Conservation (phyloP, 495 filamentous ascomycete species). For the Oidiodendron maius region DNA sequence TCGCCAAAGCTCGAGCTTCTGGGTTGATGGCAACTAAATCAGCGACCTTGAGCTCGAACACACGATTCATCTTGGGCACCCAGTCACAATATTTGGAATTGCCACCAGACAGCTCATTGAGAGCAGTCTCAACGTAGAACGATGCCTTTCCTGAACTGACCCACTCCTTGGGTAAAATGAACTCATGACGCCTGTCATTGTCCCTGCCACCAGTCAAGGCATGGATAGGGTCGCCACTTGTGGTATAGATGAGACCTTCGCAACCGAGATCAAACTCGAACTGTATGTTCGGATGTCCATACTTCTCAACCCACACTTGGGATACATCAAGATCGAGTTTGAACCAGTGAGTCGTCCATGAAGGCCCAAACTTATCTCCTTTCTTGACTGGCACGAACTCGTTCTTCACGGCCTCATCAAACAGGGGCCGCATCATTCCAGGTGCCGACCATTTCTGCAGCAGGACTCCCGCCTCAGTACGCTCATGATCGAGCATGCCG, state of each 20-base stretch:
- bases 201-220: constrained; percentile 94
- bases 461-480: too few species aligned
- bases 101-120: constrained; percentile 98
- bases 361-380: constrained; percentile 91
- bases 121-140: constrained; percentile 97
- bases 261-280: constrained; percentile 93
- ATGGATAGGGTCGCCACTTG: constrained; percentile 83
- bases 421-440: too few species aligned
- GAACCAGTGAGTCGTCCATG: constrained; percentile 99
- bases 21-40: constrained; percentile 86
- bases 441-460: too few species aligned
- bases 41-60: constrained; percentile 70
- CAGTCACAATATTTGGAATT: constrained; percentile 81
- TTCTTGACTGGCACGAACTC: too few species aligned
- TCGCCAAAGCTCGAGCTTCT: constrained; percentile 72
- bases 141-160: constrained; percentile 78
- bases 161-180: constrained; percentile 76
- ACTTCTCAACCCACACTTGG: constrained; percentile 55
- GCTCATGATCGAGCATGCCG: too few species aligned
- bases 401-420: too few species aligned
- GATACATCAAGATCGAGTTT: constrained; percentile 74
- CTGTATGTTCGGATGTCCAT: constrained; percentile 78
- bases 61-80: constrained; percentile 76
- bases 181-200: constrained; percentile 82
- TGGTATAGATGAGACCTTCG: constrained; percentile 85